These are phyloP conservation scores for Aphanomyces invadans DNA, from an alignment of 352 stramenopile species.

Conservation along the genomic window DNA sequence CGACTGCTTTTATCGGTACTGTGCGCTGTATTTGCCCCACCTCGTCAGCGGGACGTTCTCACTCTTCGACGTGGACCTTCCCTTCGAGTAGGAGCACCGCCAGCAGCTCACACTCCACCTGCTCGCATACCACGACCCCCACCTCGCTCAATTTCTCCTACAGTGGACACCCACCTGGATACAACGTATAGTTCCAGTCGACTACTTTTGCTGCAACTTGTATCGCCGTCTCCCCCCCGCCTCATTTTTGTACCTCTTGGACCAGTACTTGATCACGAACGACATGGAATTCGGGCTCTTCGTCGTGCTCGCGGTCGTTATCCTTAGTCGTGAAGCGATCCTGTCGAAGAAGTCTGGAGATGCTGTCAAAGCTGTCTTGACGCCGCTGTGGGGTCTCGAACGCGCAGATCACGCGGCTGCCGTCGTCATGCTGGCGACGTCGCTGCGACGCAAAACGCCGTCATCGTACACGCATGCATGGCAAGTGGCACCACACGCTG, in stretches of 20 bases:
- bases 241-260: slow-evolving; percentile 63
- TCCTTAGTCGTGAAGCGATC: slow-evolving; percentile 39
- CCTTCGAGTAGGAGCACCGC: slow-evolving; percentile 28
- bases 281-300: slow-evolving; percentile 69
- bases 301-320: slow-evolving; percentile 49
- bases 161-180: slow-evolving; percentile 49
- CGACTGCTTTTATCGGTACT: slow-evolving; percentile 83
- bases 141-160: slow-evolving; percentile 52
- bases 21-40: slow-evolving; percentile 57
- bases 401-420: not conserved
- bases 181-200: slow-evolving; percentile 13
- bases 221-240: slow-evolving; percentile 53
- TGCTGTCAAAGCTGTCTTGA: slow-evolving; percentile 39
- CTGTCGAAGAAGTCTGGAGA: slow-evolving; percentile 30
- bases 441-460: slow-evolving; percentile 50
- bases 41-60: slow-evolving; percentile 39
- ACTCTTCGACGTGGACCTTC: not conserved
- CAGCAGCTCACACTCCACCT: slow-evolving; percentile 66
- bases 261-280: slow-evolving; percentile 65
- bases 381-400: slow-evolving; percentile 25
- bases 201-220: slow-evolving; percentile 57
- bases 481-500: not conserved
- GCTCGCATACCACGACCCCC: slow-evolving; percentile 64
- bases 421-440: slow-evolving; percentile 36
- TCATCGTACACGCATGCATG: slow-evolving; percentile 20